Evolutionary conservation across 2,329 filamentous ascomycete genomes (phyloP), one percentile per base, ranked within the genome.

Genomic region (Fusarium beomiforme): DNA sequence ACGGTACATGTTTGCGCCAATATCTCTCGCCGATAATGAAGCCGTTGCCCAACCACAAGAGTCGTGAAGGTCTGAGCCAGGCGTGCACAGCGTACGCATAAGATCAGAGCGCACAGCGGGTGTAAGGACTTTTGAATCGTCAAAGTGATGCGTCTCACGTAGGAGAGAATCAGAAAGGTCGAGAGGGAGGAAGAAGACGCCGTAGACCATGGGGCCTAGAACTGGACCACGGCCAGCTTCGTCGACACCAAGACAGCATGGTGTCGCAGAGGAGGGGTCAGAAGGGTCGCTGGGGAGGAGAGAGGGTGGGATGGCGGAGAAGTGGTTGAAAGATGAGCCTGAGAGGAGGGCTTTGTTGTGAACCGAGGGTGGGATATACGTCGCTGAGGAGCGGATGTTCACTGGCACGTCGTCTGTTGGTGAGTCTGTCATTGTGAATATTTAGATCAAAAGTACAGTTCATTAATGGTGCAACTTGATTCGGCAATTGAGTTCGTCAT

Each of bases 171-270:
- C 90, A 29, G 91, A 88, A 31, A 90, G 84, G 0, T 90, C 86
- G 4, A 93, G 81, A 55, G 97, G 97, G 72, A 97, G 93, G 83
- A 88, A 90, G 83, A 91, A 91, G 76, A 91, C 84, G 71, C 86
- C 88, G 83, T 92, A 92, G 75, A 92, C 90, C 90, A 92, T 91
- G 75, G 85, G 91, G 73, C 93, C 95, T 16, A 98, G 88, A n/a
- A 98, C 95, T 26, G 95, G 95, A 3, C 95, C 95, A 77, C 95
- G 90, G 47, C 95, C 95, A 73, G 95, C 95, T 85, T 98, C 95
- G 80, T 98, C 95, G 54, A 98, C 92, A 69, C 95, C 95, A 24
- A 98, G 87, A 23, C 92, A 91, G 81, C 93, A 96, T 46, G 78
- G 76, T 16, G 78, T 69, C 11, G 79, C 79, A 17, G 81, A 75